A percentile compares a stretch with the other conserved stretches of the same genome.
Conservation (phyloP, 1,284 basidiomycete species). For the Austroboletus novae-zelandiae region DNA sequence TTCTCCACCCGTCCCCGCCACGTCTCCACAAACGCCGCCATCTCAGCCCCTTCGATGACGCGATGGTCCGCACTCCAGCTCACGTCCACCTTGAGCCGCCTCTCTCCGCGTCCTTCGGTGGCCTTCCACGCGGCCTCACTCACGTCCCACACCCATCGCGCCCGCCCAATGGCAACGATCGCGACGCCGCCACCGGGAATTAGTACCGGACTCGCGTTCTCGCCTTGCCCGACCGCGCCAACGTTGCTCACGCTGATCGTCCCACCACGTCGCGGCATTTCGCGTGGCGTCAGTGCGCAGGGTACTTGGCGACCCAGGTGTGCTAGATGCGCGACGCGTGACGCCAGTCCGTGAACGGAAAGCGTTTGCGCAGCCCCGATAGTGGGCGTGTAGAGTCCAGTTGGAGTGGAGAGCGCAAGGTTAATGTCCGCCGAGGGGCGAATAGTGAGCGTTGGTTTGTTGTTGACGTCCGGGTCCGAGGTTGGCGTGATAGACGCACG, state of each 20-base stretch:
- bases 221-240: constrained; percentile 75
- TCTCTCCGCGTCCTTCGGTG: constrained; percentile 40
- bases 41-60: constrained; percentile 89
- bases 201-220: constrained; percentile 74
- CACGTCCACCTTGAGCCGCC: constrained; percentile 70
- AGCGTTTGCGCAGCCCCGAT: constrained; percentile 59
- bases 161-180: constrained; percentile 86
- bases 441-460: constrained; percentile 64
- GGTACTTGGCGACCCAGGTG: constrained; percentile 66
- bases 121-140: constrained; percentile 33
- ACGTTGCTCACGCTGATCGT: constrained; percentile 89
- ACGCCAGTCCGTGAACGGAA: constrained; percentile 66
- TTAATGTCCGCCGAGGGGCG: constrained; percentile 72
- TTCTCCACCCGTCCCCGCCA: constrained; percentile 86
- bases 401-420: constrained; percentile 78
- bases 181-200: constrained; percentile 89
- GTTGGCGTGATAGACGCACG: constrained; percentile 63
- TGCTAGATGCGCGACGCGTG: constrained; percentile 59
- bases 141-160: constrained; percentile 81
- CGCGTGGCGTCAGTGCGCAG: constrained; percentile 56
- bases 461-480: constrained; percentile 17
- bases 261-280: constrained; percentile 68
- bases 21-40: constrained; percentile 86
- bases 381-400: constrained; percentile 86
- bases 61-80: constrained; percentile 92